Base-by-base conservation (phyloP, 805 yeast genomes). In the Suhomyces prunicola region DNA sequence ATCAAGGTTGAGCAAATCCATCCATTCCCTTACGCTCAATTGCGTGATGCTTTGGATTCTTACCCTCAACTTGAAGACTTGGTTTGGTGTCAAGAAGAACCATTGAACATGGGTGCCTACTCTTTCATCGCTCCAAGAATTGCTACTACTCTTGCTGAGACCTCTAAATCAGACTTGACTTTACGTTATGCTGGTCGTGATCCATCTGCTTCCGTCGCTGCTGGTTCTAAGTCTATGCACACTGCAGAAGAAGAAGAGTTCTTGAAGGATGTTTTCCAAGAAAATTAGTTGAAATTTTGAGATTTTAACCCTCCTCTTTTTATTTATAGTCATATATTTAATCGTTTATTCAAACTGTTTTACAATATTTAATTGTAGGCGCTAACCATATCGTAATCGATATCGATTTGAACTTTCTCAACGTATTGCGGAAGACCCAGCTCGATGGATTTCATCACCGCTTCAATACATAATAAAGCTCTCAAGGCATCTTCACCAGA, bases 61-160 rank as follows among this genome's bases (percentile, higher is more conserved):
- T 94, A 87, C 80, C 90, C 96, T 66, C 85, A 84, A 71, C 70
- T 87, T 57, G 86, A 88, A 71, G 99, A 94, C 71, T 77, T 94
- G 61, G 96, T 92, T 47, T 94, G 92, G 93, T 88, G 96, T 76
- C 99, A 94, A 80, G 99, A 94, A 78, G 99, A 94, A 81, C 98
- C 98, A 65, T 81, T 94, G 76, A 94, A 94, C 80, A 93, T 93
- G 86, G 99, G 99, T 74, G 78, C 89, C 46, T 91, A 87, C 88
- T 67, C 87, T 23, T 90, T 68, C 67, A 93, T 80, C 52, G 77
- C 81, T 55, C 99, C 97, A 71, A 88, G 99, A 78, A 73, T 94
- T 51, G 76, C 78, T 55, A 88, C 96, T 46, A 80, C 86, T 42
- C 72, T 93, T 73, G 80, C 79, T 61, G 91, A 90, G 76, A 87